Conservation (phyloP, 305 asterid genomes). For the Rubia balearica region DNA sequence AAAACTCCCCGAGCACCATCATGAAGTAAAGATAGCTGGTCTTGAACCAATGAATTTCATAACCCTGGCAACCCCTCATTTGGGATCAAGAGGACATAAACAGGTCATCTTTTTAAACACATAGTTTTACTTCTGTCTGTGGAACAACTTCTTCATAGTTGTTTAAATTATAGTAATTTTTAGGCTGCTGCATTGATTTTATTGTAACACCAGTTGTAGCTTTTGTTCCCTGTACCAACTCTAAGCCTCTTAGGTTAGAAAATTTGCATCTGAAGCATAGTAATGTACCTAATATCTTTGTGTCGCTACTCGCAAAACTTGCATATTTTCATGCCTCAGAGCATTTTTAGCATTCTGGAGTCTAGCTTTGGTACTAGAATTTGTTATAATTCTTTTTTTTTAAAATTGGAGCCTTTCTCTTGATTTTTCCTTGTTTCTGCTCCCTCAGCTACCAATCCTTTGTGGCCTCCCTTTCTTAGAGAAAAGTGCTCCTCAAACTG, state of each 20-base stretch:
- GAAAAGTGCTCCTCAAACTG: conserved; percentile 68
- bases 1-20: conserved; percentile 1
- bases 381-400: background rate
- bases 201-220: background rate
- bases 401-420: background rate
- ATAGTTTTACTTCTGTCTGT: background rate
- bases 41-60: conserved; percentile 78
- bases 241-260: background rate
- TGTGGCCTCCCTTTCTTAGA: conserved; percentile 85
- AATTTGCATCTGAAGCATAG: background rate
- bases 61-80: conserved; percentile 88
- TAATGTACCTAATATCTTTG: background rate
- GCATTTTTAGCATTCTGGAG: background rate
- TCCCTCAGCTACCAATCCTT: conserved; percentile 70
- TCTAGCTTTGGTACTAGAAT: background rate
- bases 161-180: background rate
- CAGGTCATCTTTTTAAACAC: conserved; percentile 37
- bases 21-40: conserved; percentile 53
- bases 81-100: conserved; percentile 82
- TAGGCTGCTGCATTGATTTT: background rate
- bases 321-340: background rate
- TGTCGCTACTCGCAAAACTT: background rate
- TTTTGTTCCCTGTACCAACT: background rate
- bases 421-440: conserved; percentile 13
- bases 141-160: background rate